Evolutionary conservation across 2,329 filamentous ascomycete genomes (phyloP).

Genomic region (Beauveria asiatica): DNA sequence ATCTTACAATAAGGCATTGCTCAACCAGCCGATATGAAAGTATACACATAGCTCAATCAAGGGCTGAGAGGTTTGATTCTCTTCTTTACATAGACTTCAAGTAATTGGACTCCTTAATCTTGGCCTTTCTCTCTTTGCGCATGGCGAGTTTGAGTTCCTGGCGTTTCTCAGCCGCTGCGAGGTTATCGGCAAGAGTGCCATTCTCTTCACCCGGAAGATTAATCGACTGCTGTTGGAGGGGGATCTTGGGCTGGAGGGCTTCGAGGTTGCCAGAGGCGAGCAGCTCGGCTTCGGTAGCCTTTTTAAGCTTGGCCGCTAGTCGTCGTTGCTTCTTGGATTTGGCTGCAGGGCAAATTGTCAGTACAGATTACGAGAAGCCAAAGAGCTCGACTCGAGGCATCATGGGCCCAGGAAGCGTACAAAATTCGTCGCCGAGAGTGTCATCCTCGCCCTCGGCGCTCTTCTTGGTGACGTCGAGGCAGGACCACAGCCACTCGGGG

Average conservation of each 20-base stretch:
- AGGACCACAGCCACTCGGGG: constrained; percentile 71
- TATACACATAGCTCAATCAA: constrained; percentile 17
- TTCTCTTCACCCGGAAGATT: constrained; percentile 53
- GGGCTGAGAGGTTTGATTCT: background rate
- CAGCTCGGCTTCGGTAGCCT: constrained; percentile 48
- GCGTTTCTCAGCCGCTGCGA: constrained; percentile 42
- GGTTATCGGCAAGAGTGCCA: constrained; percentile 33
- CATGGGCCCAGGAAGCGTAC: constrained; percentile 40
- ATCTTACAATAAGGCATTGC: constrained; percentile 5
- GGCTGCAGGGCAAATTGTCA: constrained; percentile 36
- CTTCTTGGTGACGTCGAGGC: constrained; percentile 55
- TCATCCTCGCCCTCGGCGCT: constrained; percentile 38
- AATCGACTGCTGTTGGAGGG: constrained; percentile 67
- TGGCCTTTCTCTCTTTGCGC: constrained; percentile 64
- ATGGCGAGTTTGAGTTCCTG: constrained; percentile 60
- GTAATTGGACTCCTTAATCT: constrained; percentile 82
- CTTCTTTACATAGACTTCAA: constrained; percentile 62
- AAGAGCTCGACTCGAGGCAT: background rate
- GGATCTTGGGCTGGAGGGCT: constrained; percentile 58
- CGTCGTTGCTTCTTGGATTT: constrained; percentile 79
- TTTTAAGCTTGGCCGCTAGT: constrained; percentile 57
- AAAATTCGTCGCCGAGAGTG: constrained; percentile 66
- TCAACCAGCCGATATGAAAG: constrained; percentile 16
- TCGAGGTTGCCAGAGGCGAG: constrained; percentile 58
- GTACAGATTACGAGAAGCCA: background rate